Evolutionary conservation across 371 early-diverging fungal genomes (phyloP), one percentile per base, ranked within the genome.

Genomic region (Mucor circinelloides): DNA sequence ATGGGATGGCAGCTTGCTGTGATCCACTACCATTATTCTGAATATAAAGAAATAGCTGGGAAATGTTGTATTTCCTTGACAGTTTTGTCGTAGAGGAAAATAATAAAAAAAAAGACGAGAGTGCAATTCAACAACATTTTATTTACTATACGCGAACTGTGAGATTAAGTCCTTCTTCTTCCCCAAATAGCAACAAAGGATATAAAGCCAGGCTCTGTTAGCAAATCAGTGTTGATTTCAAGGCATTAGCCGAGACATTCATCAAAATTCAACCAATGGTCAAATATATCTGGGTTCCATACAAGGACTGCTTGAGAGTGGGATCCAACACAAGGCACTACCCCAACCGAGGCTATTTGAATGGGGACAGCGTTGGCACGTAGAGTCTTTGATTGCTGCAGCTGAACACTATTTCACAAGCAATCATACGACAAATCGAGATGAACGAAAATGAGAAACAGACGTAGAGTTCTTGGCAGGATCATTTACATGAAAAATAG

Each of bases 1-100:
- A 59, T 59, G 42, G 4, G 59, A 28, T 25, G 40, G 59, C 19
- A 59, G 28, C 25, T 59, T 59, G 23, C 42, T 59, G 27, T 59
- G 59, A 40, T 59, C 59, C 15, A 40, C 42, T 38, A 59, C 42
- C 59, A 59, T 59, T 25, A 9, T 59, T 40, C 12, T 10, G 6
- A 21, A 1, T 46, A 21, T 21, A 7, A 46, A 46, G 21, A 21
- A 3, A 15, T 6, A 36, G 36, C 36, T 44, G n/a, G 44, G 42
- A 42, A 42, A 42, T 42, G n/a, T 0, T 1, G 3, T 19, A 7
- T 44, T n/a, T 44, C 44, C 44, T 44, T 19, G 19, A 44, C 1
- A n/a, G 3, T 0, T 17, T 2, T 42, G 5, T 17, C 34, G 6
- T 34, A 9, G 34, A 34, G 6, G 34, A 34, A 34, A 10, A 34